Evolutionary conservation across 176 grass and related monocot genomes (phyloP), one percentile per base, ranked within the genome.

Genomic region (Phoenix dactylifera): DNA sequence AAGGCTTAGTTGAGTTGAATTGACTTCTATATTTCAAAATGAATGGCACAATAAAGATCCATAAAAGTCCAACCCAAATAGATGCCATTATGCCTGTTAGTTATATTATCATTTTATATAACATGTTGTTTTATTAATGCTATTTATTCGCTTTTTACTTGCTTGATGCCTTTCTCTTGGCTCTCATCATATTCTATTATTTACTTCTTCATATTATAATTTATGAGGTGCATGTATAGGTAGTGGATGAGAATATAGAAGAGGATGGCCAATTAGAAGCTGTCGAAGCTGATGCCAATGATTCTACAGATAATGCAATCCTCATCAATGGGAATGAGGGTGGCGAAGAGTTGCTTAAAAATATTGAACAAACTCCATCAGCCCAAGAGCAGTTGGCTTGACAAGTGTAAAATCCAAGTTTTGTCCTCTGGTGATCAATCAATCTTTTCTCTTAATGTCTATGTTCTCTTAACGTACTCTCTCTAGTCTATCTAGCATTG

Each of bases 241-340:
- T 48, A 20, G 61, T 60, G 19, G 69, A 82, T 30, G 79, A 84
- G 35, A 64, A 71, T 73, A 58, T 68, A 77, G 54, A 58, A 48
- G 80, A 76, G 57, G 82, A 87, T 60, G 68, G 78, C 63, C 77
- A 50, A 14, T 81, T 91, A 56, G 87, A 98, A 81, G 83, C 66
- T 49, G 71, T 79, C 49, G 74, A 86, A 83, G 77, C 74, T 69
- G 90, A 84, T 59, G 72, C 72, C 19, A 73, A 83, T 60, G 81
- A 85, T 65, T 77, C 79, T 39, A 76, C 79, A 54, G 81, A 98
- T 60, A 82, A 70, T 58, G 73, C 70, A 1, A 72, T 76, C 67
- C 76, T 88, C 76, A 76, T 88, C 84, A 91, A 97, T 80, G 92
- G 92, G 69, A 82, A 85, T 68, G 83, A 97, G 60, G 76, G 73